A percentile compares a stretch with the other conserved stretches of the same genome.
phyloP scores from a whole-genome alignment of 805 yeast genomes.

The Komagataella pastoris region DNA sequence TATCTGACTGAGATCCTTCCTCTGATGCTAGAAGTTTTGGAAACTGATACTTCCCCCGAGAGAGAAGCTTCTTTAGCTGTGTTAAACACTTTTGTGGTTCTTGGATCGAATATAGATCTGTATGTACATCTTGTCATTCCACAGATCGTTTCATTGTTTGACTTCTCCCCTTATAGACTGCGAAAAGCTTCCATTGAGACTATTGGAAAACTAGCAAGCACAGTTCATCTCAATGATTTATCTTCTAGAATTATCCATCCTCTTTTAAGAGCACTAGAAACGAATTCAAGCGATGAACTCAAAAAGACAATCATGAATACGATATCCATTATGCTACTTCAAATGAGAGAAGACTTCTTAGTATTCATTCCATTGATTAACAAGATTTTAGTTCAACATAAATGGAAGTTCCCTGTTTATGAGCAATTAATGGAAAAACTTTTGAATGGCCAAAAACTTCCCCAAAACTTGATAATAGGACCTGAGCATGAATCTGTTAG shows the following conservation, averaged over 20 bases:
- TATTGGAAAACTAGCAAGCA: slow-evolving; percentile 66
- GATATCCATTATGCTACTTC: slow-evolving; percentile 61
- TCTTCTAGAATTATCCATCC: slow-evolving; percentile 87
- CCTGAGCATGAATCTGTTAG: slow-evolving; percentile 30
- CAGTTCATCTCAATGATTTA: slow-evolving; percentile 69
- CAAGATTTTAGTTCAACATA: slow-evolving; percentile 45
- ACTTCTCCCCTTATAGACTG: slow-evolving; percentile 47
- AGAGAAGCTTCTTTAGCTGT: slow-evolving; percentile 58
- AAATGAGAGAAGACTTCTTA: slow-evolving; percentile 71
- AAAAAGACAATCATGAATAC: slow-evolving; percentile 63
- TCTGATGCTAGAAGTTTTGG: slow-evolving; percentile 61
- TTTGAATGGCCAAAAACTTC: slow-evolving; percentile 74
- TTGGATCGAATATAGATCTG: slow-evolving; percentile 83
- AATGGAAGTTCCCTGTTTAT: slow-evolving; percentile 58
- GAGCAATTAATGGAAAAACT: slow-evolving; percentile 74
- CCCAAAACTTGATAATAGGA: slow-evolving; percentile 59
- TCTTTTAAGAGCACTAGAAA: slow-evolving; percentile 49
- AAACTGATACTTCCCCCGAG: slow-evolving; percentile 51
- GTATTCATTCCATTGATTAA: slow-evolving; percentile 80
- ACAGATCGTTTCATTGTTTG: slow-evolving; percentile 68
- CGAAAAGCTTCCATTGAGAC: slow-evolving; percentile 69
- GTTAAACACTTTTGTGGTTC: slow-evolving; percentile 68
- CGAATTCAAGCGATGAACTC: slow-evolving; percentile 39
- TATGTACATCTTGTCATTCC: slow-evolving; percentile 83
- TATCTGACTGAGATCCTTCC: slow-evolving; percentile 71